Evolutionary conservation across 2,329 filamentous ascomycete species (phyloP), one percentile per base, ranked within the genome.

Genomic region (Aureobasidium sp.): DNA sequence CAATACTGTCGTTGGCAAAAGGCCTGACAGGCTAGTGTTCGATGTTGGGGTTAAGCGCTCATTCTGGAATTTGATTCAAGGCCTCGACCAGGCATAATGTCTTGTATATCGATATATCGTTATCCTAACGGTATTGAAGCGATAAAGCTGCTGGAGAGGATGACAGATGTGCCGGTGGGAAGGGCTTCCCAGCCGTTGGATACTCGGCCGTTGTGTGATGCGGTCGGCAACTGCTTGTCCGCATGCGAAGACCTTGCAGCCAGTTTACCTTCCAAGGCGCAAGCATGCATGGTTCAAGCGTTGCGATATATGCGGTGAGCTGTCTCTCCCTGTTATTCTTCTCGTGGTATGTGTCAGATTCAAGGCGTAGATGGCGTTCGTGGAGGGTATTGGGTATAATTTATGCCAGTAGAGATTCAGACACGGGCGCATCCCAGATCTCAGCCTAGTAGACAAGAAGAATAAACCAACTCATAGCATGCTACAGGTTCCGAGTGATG

Each of bases 101-200:
- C 56, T 48, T 24, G 56, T 27, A 40, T 49, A 37, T 59, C 44
- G 31, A 48, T 59, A 59, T 31, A 59, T 40, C 19, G 35, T 48
- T 48, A n/a, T 22, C 56, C 31, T 37, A 49, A 19, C 54, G 54
- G 54, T 8, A 58, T 19, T 2, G 15, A 37, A 29, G 22, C n/a
- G 31, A 47, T n/a, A 47, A 31, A 35, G 29, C 19, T 37, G 19
- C 7, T 45, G 40, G n/a, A 33, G 35, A 35, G 15, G 9, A 56
- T 56, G 52, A 56, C 52, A 44, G 52, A 56, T 44, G 56, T 59
- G 44, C 39, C 56, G 56, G 56, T 39, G 39, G 33, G 29, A 47
- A 58, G 27, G 54, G 42, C 54, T 49, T 44, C 19, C 11, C 27
- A n/a, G 56, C 56, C 56, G 56, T 59, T 59, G 44, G 44, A 59